Evolutionary conservation across 768 basidiomycete species (phyloP), one percentile per base, ranked within the genome.

Genomic region (Gelatoporia subvermispora): DNA sequence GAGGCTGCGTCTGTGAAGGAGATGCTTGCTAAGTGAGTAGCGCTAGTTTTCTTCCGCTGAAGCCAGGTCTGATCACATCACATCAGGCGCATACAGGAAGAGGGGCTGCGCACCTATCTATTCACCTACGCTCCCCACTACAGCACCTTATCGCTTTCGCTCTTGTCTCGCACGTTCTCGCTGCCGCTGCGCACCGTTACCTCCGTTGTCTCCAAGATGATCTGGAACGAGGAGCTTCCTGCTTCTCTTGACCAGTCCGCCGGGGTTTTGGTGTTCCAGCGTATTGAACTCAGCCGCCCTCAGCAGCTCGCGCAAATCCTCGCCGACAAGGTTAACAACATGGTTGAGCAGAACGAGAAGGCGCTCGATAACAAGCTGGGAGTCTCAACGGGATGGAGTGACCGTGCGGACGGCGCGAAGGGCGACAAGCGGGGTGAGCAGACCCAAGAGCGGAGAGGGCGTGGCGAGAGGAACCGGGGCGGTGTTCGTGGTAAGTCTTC

Each of bases 81-180:
- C 22, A 52, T n/a, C 61, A 96, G 92, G 62, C 92, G 95, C 56
- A 98, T 98, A 57, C 96, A 98, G 72, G 94, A 98, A 66, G 93
- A 98, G 66, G 94, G 93, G 22, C 76, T 98, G 41, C 82, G 93
- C 44, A 99, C 96, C 4, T 98, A 97, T 68, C 79, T 99, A 45
- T 96, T 97, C 77, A 95, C 94, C n/a, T 95, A 93, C 66, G 89
- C 94, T 13, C 84, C 93, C 8, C 83, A 93, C 68, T 98, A 99
- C 72, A 84, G 79, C 61, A 89, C 92, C 11, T 76, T 97, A 34
- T 97, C 96, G 1, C 77, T 99, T 39, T 78, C 84, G 0, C 78
- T 94, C 44, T 81, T 99, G 28, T 85, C 94, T 9, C 77, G 81
- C 41, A 94, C 92, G 1, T 97, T 98, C 72, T 84, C 84, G 8